Conservation (phyloP, 352 stramenopile genomes). For the Pythium utonaiense region DNA sequence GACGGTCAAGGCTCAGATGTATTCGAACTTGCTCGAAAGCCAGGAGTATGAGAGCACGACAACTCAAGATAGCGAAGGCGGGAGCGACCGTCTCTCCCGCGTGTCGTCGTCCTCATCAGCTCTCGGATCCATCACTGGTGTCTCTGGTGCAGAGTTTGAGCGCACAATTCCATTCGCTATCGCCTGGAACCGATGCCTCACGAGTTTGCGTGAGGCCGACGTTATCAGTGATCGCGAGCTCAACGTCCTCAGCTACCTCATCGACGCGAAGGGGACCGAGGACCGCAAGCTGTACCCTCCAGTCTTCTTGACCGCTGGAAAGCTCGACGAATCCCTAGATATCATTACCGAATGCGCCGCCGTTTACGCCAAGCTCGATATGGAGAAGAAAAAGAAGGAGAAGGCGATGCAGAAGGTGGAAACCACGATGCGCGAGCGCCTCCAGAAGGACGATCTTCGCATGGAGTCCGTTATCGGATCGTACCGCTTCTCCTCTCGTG, state of each 20-base stretch:
- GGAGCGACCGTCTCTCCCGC: conserved; percentile 44
- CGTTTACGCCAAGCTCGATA: conserved; percentile 75
- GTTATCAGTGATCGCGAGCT: conserved; percentile 80
- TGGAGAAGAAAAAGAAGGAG: conserved; percentile 86
- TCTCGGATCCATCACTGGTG: conserved; percentile 62
- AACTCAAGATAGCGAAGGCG: conserved; percentile 52
- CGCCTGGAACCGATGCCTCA: conserved; percentile 78
- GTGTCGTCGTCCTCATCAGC: conserved; percentile 35
- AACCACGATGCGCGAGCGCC: conserved; percentile 71
- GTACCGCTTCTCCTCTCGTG: conserved; percentile 83
- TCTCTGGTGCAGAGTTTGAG: conserved; percentile 76
- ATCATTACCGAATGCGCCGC: conserved; percentile 77
- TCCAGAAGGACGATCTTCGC: conserved; percentile 80
- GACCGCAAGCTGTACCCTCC: conserved; percentile 75
- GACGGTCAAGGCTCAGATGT: conserved; percentile 77
- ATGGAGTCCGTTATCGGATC: conserved; percentile 71
- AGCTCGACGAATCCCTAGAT: conserved; percentile 79
- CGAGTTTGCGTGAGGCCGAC: conserved; percentile 69
- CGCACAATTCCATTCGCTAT: conserved; percentile 82
- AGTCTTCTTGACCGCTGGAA: conserved; percentile 77
- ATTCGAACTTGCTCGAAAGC: conserved; percentile 66
- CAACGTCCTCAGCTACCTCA: conserved; percentile 81
- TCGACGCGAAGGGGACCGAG: conserved; percentile 70
- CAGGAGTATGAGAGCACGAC: conserved; percentile 60
- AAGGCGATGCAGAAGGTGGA: conserved; percentile 84